phyloP scores from a whole-genome alignment of 495 filamentous ascomycete genomes.

The Neohortaea acidophila region DNA sequence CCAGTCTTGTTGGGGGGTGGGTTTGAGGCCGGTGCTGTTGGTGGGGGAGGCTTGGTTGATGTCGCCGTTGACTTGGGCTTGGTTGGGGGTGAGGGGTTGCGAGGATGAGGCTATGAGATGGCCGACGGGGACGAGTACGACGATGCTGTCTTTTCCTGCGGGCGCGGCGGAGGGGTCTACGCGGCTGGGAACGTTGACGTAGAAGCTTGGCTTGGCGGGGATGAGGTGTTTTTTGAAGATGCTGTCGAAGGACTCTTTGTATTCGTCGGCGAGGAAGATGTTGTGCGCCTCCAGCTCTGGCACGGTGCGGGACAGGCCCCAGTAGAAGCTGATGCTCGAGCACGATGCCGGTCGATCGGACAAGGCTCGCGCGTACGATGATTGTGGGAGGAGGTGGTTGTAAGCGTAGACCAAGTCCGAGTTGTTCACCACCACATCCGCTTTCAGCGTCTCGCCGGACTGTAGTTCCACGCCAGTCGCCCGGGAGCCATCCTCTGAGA shows the following conservation, averaged over 20 bases:
- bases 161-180: conserved; percentile 52
- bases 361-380: conserved; percentile 34
- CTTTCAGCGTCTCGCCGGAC: conserved; percentile 36
- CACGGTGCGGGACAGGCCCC: conserved; percentile 41
- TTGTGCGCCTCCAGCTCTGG: conserved; percentile 52
- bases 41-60: conserved; percentile 3
- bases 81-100: conserved; percentile 14
- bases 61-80: not conserved
- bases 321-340: conserved; percentile 61
- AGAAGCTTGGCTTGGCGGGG: conserved; percentile 51
- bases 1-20: conserved; percentile 39
- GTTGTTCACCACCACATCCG: conserved; percentile 50
- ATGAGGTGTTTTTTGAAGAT: conserved; percentile 53
- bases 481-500: conserved; percentile 28
- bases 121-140: conserved; percentile 53
- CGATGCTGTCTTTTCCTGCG: conserved; percentile 40
- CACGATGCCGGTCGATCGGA: conserved; percentile 39
- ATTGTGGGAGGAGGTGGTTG: conserved; percentile 42
- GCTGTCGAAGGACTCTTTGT: conserved; percentile 50
- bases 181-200: conserved; percentile 54
- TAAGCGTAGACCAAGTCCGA: conserved; percentile 58
- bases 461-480: conserved; percentile 41
- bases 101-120: conserved; percentile 33
- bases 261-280: conserved; percentile 57
- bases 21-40: conserved; percentile 4